These are phyloP conservation scores for Turritis glabra DNA, from an alignment of 345 rosid genomes.

Conservation along the genomic window DNA sequence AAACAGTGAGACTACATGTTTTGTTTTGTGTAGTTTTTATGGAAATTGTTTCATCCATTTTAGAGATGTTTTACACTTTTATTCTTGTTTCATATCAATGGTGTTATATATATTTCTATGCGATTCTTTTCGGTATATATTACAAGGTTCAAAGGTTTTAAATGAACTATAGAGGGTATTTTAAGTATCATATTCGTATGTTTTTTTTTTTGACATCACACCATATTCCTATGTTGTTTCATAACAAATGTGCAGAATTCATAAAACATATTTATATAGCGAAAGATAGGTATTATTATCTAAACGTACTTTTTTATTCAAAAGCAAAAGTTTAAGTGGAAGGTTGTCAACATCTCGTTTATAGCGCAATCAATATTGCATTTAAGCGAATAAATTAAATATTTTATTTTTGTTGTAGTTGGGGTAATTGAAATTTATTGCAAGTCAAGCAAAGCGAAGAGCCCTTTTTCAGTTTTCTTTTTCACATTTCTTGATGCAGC, in stretches of 20 bases:
- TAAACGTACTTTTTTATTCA: neutral
- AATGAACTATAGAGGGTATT: neutral
- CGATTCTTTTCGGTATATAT: neutral
- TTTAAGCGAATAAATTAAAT: constrained; percentile 19
- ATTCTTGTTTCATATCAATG: neutral
- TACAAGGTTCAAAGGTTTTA: neutral
- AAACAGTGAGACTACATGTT: neutral
- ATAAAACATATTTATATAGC: neutral
- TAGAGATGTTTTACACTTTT: neutral
- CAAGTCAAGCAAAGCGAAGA: constrained; percentile 40
- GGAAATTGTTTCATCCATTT: neutral
- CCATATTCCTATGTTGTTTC: neutral
- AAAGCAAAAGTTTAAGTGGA: constrained; percentile 33
- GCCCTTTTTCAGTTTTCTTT: constrained; percentile 30
- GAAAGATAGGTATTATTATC: neutral
- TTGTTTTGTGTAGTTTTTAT: constrained; percentile 1
- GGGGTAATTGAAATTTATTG: constrained; percentile 42
- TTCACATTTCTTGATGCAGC: constrained; percentile 33
- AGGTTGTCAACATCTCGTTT: constrained; percentile 39
- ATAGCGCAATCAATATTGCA: constrained; percentile 37
- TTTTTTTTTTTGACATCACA: no score
- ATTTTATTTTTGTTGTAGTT: constrained; percentile 15
- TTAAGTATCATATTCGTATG: neutral
- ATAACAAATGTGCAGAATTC: neutral
- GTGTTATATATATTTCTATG: neutral